Base-by-base conservation (phyloP, 345 rosid species). In the Pugionium dolabratum region DNA sequence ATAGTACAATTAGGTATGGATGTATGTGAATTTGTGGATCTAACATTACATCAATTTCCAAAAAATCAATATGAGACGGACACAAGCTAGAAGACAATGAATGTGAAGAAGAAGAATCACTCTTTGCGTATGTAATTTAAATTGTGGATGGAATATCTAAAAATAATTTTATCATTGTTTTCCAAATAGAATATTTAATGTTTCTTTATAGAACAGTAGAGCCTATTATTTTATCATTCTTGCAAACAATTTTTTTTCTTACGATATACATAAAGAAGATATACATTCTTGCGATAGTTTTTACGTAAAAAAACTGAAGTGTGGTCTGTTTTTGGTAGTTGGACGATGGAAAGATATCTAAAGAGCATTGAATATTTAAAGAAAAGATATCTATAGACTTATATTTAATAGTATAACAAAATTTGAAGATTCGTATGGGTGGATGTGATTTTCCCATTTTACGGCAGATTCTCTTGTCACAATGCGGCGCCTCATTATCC, bases 361-460 rank as follows among this genome's bases (percentile, higher is more conserved):
- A 18, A 18, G 18, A 18, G 18, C 18, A 18, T 18, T 18, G 18
- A 18, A 18, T 18, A 18, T 18, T 18, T 18, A 18, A 18, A 18
- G 18, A 18, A 18, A 18, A 18, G 11, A 34, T 18, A 34, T 7
- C 1, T 34, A 43, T 18, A 18, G 54, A 2, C 11, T 26, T 43
- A 43, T 43, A 18, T 7, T 1, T 5, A 55, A 37, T 7, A 9
- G 8, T 18, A 39, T 56, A 56, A 27, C 4, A 26, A 39, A 41
- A 1, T n/a, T 2, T 4, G 36, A 65, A 72, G 72, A 73, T 73
- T 52, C 76, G 66, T 29, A 29, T 66, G 76, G 40, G 66, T 65
- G 71, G 57, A 37, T 66, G 72, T 10, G 72, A 73, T 67, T 36
- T 25, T 73, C 72, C 72, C 67, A 52, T 66, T 66, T 73, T 18